A percentile compares a stretch with the other conserved stretches of the same genome.
Conservation (phyloP, 768 basidiomycete species). For the Calocera cornea region DNA sequence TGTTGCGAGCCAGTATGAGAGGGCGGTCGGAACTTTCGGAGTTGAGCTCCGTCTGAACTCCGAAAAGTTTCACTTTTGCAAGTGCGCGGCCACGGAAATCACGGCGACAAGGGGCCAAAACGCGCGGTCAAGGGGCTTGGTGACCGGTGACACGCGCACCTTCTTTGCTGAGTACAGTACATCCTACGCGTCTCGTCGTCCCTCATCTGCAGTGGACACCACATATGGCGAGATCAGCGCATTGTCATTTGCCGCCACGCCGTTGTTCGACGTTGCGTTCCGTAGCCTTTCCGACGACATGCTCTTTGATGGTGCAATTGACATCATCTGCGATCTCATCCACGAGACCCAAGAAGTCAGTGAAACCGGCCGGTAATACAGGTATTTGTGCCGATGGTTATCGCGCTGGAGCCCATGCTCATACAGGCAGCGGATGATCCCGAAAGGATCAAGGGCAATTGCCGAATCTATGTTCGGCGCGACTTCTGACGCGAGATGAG, state of each 20-base stretch:
- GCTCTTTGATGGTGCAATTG: conserved; percentile 87
- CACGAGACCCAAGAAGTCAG: conserved; percentile 98
- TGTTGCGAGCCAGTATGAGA: too few relatives aligned
- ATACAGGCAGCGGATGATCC: conserved; percentile 54
- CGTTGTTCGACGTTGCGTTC: conserved; percentile 71
- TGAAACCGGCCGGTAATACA: conserved; percentile 86
- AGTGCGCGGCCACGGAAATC: too few relatives aligned
- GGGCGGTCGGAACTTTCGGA: too few relatives aligned
- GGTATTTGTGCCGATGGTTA: conserved; percentile 73
- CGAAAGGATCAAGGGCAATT: conserved; percentile 78
- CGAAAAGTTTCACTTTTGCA: too few relatives aligned
- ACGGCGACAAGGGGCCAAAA: too few relatives aligned
- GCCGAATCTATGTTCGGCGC: conserved; percentile 83
- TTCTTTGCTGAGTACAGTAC: too few relatives aligned
- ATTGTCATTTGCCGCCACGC: conserved; percentile 49
- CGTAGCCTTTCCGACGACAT: conserved; percentile 69
- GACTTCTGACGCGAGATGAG: conserved; percentile 97
- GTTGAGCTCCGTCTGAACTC: too few relatives aligned
- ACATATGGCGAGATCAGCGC: conserved; percentile 69
- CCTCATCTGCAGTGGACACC: too few relatives aligned
- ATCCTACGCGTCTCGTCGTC: too few relatives aligned
- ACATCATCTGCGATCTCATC: conserved; percentile 84
- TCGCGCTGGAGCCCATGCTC: conserved; percentile 54
- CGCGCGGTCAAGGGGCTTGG: too few relatives aligned
- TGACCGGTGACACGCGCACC: too few relatives aligned